A percentile compares a stretch with the other conserved stretches of the same genome.
phyloP scores from a whole-genome alignment of 1,284 basidiomycete species.

The Apiotrichum veenhuisii region DNA sequence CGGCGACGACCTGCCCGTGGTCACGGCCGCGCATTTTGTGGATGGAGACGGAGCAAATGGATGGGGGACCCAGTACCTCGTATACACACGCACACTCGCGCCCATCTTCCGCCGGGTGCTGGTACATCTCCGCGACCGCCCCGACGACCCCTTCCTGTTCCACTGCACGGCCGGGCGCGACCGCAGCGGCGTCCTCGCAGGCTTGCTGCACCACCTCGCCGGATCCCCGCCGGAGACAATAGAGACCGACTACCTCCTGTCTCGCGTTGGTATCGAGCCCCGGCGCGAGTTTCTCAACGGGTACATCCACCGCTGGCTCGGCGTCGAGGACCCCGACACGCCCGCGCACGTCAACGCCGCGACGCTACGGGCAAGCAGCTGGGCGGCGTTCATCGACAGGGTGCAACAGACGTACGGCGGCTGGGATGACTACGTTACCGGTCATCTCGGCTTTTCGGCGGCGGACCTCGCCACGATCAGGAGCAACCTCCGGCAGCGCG shows the following conservation, averaged over 20 bases:
- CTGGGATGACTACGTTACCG: slow-evolving; percentile 9
- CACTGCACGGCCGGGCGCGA: slow-evolving; percentile 20
- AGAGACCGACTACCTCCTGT: slow-evolving; percentile 14
- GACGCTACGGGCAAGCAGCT: slow-evolving; percentile 2
- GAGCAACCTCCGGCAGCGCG: neutral
- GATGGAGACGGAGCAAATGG: slow-evolving; percentile 10
- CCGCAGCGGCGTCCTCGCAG: slow-evolving; percentile 13
- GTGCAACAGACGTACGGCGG: slow-evolving; percentile 9
- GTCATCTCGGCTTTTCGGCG: slow-evolving; percentile 5
- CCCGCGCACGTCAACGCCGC: slow-evolving; percentile 10
- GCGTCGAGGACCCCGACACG: slow-evolving; percentile 1
- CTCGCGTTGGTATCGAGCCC: slow-evolving; percentile 17
- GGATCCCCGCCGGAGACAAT: slow-evolving; percentile 1
- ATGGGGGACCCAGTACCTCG: slow-evolving; percentile 9
- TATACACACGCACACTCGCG: neutral
- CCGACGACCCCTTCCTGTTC: slow-evolving; percentile 7
- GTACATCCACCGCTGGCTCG: neutral
- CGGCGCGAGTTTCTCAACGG: slow-evolving; percentile 7
- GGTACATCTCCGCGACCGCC: slow-evolving; percentile 10
- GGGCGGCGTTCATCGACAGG: neutral
- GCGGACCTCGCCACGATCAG: slow-evolving; percentile 11
- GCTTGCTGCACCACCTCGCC: slow-evolving; percentile 15
- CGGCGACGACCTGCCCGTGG: neutral
- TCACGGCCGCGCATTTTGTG: slow-evolving; percentile 3
- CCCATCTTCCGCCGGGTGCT: slow-evolving; percentile 7